A percentile compares a stretch with the other conserved stretches of the same genome.
These are phyloP conservation scores for Diutina pseudorugosa DNA, from an alignment of 1,139 yeast species.

Conservation along the genomic window DNA sequence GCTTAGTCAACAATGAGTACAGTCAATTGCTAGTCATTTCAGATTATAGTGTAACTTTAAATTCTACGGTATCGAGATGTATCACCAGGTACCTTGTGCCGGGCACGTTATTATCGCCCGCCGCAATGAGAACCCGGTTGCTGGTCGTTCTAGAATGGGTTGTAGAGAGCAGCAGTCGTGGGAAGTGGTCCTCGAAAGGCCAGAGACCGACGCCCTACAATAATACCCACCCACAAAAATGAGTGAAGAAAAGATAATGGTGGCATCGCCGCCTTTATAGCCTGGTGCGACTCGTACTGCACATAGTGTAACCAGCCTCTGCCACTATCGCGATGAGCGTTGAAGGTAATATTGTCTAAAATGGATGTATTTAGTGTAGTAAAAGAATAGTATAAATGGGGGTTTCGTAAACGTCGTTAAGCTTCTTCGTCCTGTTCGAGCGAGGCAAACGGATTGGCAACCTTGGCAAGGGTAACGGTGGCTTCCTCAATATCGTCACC, in stretches of 20 bases:
- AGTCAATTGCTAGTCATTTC: too few relatives aligned
- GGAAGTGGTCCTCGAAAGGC: neutral
- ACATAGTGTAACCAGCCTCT: too few relatives aligned
- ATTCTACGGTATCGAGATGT: neutral
- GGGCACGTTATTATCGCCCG: neutral
- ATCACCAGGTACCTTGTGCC: neutral
- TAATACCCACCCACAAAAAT: constrained; percentile 1
- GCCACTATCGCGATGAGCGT: too few relatives aligned
- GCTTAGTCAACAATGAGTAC: too few relatives aligned
- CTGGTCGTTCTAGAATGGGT: constrained; percentile 2
- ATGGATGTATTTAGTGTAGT: too few relatives aligned
- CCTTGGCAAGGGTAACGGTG: neutral
- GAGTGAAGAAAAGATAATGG: neutral
- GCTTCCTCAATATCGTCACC: neutral
- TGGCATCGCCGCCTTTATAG: neutral
- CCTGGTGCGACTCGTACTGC: neutral
- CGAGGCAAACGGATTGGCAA: neutral
- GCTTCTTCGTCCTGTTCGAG: neutral
- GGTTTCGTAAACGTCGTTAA: neutral
- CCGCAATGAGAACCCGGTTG: neutral
- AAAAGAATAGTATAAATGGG: too few relatives aligned
- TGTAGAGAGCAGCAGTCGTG: constrained; percentile 4
- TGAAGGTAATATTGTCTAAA: too few relatives aligned
- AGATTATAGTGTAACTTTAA: too few relatives aligned
- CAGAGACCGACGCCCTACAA: constrained; percentile 1